A percentile compares a stretch with the other conserved stretches of the same genome.
phyloP scores from a whole-genome alignment of 257 asterid species.

The Gentiana dahurica region DNA sequence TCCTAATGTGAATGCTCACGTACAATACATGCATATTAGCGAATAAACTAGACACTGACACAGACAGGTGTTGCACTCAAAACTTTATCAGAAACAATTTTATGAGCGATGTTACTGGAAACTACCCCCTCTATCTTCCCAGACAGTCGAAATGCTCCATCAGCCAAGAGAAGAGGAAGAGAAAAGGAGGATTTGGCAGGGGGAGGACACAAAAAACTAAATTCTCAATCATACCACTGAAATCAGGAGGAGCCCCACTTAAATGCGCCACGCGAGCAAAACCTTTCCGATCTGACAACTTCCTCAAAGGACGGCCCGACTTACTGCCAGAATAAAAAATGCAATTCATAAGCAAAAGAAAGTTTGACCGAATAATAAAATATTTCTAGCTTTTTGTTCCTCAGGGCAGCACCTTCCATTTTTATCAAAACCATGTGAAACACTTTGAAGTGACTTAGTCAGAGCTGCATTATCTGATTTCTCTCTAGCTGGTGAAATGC shows the following conservation, averaged over 20 bases:
- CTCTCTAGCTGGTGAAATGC: conserved; percentile 73
- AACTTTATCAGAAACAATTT: too few species aligned
- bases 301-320: conserved; percentile 87
- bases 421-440: conserved; percentile 60
- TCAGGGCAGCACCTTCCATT: conserved; percentile 60
- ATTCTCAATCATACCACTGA: conserved; percentile 43
- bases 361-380: conserved; percentile 1
- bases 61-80: too few species aligned
- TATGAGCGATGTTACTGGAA: too few species aligned
- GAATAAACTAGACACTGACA: too few species aligned
- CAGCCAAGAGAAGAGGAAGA: too few species aligned
- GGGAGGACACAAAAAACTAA: neutral
- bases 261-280: conserved; percentile 73
- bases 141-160: too few species aligned
- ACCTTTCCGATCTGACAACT: conserved; percentile 80
- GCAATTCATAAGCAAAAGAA: conserved; percentile 15
- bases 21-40: too few species aligned
- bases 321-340: conserved; percentile 48
- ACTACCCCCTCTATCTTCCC: too few species aligned
- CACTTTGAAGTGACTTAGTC: conserved; percentile 57
- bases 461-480: conserved; percentile 51
- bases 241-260: conserved; percentile 82
- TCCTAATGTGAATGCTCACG: too few species aligned
- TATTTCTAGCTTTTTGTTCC: conserved; percentile 3
- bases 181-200: too few species aligned